phyloP scores from a whole-genome alignment of 768 basidiomycete genomes.

The Lactifluus echinatus region DNA sequence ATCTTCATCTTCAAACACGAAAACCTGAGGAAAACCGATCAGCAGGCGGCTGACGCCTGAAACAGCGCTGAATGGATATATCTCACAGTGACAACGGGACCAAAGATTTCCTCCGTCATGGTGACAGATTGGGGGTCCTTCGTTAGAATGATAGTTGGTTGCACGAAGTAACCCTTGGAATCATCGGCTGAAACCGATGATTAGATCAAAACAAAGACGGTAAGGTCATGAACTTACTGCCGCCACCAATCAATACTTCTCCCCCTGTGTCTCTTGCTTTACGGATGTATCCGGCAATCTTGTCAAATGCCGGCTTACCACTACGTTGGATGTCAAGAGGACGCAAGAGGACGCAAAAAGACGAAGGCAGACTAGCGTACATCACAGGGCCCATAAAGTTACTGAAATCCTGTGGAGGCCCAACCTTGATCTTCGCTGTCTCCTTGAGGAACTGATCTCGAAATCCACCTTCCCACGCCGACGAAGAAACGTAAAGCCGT shows the following conservation, averaged over 20 bases:
- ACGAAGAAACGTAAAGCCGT: constrained; percentile 80
- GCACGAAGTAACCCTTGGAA: constrained; percentile 87
- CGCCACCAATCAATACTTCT: constrained; percentile 81
- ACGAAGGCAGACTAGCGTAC: constrained; percentile 33
- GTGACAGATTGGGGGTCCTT: constrained; percentile 85
- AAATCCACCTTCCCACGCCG: constrained; percentile 81
- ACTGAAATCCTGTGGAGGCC: constrained; percentile 60
- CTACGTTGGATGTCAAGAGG: constrained; percentile 37
- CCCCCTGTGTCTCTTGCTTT: constrained; percentile 87
- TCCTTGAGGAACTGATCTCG: constrained; percentile 69
- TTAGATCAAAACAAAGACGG: not conserved
- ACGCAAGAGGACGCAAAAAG: not conserved
- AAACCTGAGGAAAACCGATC: constrained; percentile 42
- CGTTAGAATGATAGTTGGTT: constrained; percentile 90
- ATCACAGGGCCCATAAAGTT: constrained; percentile 98
- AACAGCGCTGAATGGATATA: constrained; percentile 14
- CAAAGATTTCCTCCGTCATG: constrained; percentile 94
- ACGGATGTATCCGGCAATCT: constrained; percentile 70
- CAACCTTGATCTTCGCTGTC: constrained; percentile 79
- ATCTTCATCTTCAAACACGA: constrained; percentile 80
- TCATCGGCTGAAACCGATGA: constrained; percentile 52
- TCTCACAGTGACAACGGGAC: constrained; percentile 81
- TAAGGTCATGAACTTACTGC: constrained; percentile 36
- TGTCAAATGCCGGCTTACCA: constrained; percentile 82
- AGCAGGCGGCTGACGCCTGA: not conserved